Percentiles rank a stretch among this genome's conserved stretches.
phyloP scores from a whole-genome alignment of 2,329 filamentous ascomycete genomes.

The Arthrobotrys entomopaga region DNA sequence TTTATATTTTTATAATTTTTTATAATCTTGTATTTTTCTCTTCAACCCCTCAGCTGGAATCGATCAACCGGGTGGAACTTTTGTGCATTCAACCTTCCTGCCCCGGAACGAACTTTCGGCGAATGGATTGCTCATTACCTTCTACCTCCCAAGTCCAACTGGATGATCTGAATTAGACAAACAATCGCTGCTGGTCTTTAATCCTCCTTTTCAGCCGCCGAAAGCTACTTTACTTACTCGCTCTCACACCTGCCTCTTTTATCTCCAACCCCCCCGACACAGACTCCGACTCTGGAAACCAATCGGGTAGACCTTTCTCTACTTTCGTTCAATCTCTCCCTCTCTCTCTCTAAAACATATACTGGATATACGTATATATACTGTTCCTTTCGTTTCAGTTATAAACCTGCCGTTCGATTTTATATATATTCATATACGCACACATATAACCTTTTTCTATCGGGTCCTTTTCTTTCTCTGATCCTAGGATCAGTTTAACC shows the following conservation, averaged over 20 bases:
- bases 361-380: too few species aligned
- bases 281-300: conserved; percentile 4
- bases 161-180: conserved; percentile 47
- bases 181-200: conserved; percentile 14
- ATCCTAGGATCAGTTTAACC: conserved; percentile 32
- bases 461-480: conserved; percentile 18
- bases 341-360: too few species aligned
- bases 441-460: background rate
- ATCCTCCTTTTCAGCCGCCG: conserved; percentile 20
- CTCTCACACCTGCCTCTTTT: conserved; percentile 9
- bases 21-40: conserved; percentile 41
- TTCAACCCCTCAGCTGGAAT: conserved; percentile 23
- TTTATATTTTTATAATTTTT: background rate
- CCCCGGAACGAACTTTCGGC: conserved; percentile 38
- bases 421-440: background rate
- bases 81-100: conserved; percentile 22
- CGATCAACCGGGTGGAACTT: conserved; percentile 9
- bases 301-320: conserved; percentile 7
- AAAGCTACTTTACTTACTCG: conserved; percentile 7
- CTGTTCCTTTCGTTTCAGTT: background rate
- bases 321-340: conserved; percentile 18
- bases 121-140: conserved; percentile 51
- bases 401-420: background rate
- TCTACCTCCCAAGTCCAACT: conserved; percentile 34
- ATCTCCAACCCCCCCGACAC: background rate